Base-by-base conservation (phyloP, 495 filamentous ascomycete species). In the Penicillium coprophilum region DNA sequence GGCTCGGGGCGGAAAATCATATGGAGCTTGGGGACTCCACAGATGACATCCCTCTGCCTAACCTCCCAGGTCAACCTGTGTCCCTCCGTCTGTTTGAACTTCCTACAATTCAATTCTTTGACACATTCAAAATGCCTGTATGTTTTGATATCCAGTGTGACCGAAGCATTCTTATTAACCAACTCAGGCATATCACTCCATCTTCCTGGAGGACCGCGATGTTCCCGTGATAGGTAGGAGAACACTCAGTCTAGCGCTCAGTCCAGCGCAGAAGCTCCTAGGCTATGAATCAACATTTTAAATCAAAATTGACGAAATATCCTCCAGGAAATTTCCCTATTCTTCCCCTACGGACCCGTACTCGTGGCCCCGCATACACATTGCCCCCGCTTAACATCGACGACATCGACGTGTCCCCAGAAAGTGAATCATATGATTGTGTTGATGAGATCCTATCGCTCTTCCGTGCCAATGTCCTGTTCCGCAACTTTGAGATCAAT, bases 401-500 rank as follows among this genome's bases (percentile, higher is more conserved):
- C 53, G 85, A 88, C 46, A 70, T 84, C 55, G 85, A 85, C 46
- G 85, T 96, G 59, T 87, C 96, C 71, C 84, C 90, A 34, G 87
- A 92, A 67, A 85, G 82, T 71, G 88, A 94, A 68, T 88, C 85
- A 59, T 97, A 97, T 78, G 94, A 98, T 80, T 86, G 92, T 51
- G 81, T 97, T 9, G 94, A 98, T 74, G 94, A 98, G 75, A 87
- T 92, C 28, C 82, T 98, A 46, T 85, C 84, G 3, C 84, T 97
- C 28, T 98, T 97, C 83, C 90, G 94, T 49, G 93, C 95, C 70
- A 97, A 98, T 78, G 97, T 94, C 39, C 86, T 98, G 68, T 98
- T 98, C 80, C 88, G 95, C 62, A 98, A 98, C 80, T 98, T 98
- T 68, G 95, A 97, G 80, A 96, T 97, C 83, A 92, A 96, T 69